phyloP scores from a whole-genome alignment of 148 eudicot genomes.

The Rhododendron simsii region DNA sequence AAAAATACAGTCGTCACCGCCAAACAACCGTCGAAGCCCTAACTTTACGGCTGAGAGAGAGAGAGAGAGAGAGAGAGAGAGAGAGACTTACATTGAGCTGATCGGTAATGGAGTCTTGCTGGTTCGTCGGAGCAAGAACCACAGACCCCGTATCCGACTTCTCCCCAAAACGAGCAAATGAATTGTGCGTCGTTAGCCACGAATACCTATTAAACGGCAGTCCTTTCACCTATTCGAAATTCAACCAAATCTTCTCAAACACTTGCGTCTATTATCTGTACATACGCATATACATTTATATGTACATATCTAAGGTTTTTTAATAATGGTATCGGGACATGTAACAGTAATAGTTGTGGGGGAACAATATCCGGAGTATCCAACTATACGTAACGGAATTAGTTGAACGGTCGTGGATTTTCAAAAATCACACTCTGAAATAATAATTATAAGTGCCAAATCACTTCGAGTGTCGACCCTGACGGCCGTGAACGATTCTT shows the following conservation, averaged over 20 bases:
- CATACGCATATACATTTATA: neutral
- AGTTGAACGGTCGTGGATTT: too few species aligned
- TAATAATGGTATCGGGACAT: too few species aligned
- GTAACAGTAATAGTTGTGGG: too few species aligned
- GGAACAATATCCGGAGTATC: too few species aligned
- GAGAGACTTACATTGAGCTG: conserved; percentile 65
- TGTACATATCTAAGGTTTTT: too few species aligned
- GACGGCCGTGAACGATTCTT: too few species aligned
- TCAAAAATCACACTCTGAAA: too few species aligned
- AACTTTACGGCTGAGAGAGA: neutral
- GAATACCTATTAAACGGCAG: conserved; percentile 81
- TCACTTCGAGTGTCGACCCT: too few species aligned
- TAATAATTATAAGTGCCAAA: too few species aligned
- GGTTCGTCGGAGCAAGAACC: conserved; percentile 66
- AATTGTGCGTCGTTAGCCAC: conserved; percentile 90
- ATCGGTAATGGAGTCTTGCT: conserved; percentile 77
- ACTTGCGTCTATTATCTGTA: neutral
- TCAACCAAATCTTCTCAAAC: conserved; percentile 8
- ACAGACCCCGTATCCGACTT: conserved; percentile 64
- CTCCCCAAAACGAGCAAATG: conserved; percentile 69
- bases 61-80: neutral
- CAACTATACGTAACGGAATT: too few species aligned
- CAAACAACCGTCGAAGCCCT: neutral
- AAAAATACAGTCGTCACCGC: neutral
- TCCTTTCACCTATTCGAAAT: conserved; percentile 50